phyloP scores from a whole-genome alignment of 2,329 filamentous ascomycete genomes.

The Corinectria fuckeliana region DNA sequence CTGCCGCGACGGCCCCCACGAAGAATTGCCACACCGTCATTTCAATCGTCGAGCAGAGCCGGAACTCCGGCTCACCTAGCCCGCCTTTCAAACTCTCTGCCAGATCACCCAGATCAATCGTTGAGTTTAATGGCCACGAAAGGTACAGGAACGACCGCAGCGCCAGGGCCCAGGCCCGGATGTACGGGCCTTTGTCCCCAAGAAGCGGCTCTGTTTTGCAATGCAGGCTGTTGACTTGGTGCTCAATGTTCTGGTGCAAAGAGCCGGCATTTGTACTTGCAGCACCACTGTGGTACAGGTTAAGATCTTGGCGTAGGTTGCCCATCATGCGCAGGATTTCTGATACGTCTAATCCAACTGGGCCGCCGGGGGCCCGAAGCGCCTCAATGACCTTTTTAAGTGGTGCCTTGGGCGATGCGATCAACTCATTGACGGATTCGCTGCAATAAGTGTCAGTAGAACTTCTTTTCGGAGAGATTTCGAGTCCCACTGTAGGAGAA shows the following conservation, averaged over 20 bases:
- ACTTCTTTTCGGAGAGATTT: too few species aligned
- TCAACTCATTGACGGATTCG: constrained; percentile 23
- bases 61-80: constrained; percentile 14
- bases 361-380: constrained; percentile 6
- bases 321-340: background rate
- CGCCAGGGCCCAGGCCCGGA: constrained; percentile 17
- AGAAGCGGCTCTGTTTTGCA: constrained; percentile 12
- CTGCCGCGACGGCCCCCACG: constrained; percentile 24
- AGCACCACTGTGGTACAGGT: background rate
- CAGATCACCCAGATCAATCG: background rate
- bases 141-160: constrained; percentile 20
- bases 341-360: background rate
- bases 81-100: constrained; percentile 15
- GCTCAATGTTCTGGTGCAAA: background rate
- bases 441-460: background rate
- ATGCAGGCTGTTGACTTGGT: constrained; percentile 11
- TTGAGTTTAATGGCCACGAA: constrained; percentile 4
- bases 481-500: constrained; percentile 13
- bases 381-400: constrained; percentile 24
- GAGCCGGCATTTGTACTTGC: background rate
- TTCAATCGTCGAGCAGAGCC: constrained; percentile 26
- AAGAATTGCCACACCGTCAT: constrained; percentile 32
- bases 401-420: background rate
- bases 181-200: constrained; percentile 14
- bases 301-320: background rate